Evolutionary conservation across 495 filamentous ascomycete species (phyloP).

Genomic region (Amphirosellinia nigrospora): DNA sequence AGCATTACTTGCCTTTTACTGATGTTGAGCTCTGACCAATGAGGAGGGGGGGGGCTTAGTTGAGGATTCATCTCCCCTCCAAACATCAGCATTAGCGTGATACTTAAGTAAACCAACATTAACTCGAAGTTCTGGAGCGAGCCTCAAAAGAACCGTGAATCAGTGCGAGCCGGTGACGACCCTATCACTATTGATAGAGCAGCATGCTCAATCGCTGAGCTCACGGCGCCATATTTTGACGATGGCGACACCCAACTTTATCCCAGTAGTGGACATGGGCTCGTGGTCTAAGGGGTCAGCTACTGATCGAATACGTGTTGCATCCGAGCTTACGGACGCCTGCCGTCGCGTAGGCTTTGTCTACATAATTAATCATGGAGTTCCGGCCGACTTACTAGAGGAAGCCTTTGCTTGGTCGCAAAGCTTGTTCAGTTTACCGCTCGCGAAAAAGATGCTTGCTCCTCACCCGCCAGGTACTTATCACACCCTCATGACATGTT

Average conservation of each 20-base stretch:
- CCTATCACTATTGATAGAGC: neutral
- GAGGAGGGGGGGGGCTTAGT: neutral
- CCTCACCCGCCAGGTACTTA: constrained; percentile 62
- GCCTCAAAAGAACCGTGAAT: neutral
- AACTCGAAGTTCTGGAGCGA: neutral
- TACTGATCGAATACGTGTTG: constrained; percentile 48
- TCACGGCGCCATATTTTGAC: neutral
- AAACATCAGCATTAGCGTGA: neutral
- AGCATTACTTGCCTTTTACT: neutral
- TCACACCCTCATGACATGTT: neutral
- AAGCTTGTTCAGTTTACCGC: constrained; percentile 42
- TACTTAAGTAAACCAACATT: neutral
- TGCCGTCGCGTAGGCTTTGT: constrained; percentile 65
- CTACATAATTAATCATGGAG: constrained; percentile 62
- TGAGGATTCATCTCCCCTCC: neutral
- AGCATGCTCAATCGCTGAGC: neutral
- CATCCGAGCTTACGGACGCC: constrained; percentile 56
- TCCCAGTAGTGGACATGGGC: constrained; percentile 63
- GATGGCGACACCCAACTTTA: constrained; percentile 26
- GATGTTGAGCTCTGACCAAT: neutral
- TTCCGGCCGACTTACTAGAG: constrained; percentile 52
- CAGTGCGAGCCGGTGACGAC: neutral
- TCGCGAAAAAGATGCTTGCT: constrained; percentile 54
- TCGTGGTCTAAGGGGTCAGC: constrained; percentile 38
- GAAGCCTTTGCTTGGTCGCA: constrained; percentile 62